Base-by-base conservation (phyloP, 1,284 basidiomycete genomes). In the Austroboletus rostrupii region DNA sequence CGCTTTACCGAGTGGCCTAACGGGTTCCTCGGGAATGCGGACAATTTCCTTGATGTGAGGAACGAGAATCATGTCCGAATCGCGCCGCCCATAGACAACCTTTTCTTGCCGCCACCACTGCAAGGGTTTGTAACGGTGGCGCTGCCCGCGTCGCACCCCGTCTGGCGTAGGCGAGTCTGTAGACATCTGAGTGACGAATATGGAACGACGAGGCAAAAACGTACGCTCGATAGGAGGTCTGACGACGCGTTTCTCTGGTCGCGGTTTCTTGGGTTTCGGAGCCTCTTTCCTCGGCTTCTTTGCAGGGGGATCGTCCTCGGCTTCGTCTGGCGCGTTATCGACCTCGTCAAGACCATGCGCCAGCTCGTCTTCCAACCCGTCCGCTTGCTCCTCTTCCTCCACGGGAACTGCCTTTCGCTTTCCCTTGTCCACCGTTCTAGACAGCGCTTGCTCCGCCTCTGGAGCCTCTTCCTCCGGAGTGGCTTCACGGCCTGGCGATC, bases 91-190 rank as follows among this genome's bases (percentile, higher is more conserved):
- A 60, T 93, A 97, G 8, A 94, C 83, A 23, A 92, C 80, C 54
- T 85, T 87, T 68, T 99, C 96, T 56, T 85, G 83, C n/a, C 92
- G 81, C 97, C 97, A 99, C 72, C 79, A 97, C 37, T 92, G 88
- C 26, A 99, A 74, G 2, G 96, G 97, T 43, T 74, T 72, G 60
- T 84, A 85, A 14, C 85, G 82, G 48, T 79, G 74, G 19, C 95
- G 84, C 43, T 74, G 76, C 29, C 90, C 85, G 42, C 90, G 83
- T 9, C 94, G 85, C 3, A 90, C 73, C 29, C 89, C 90, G 17
- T 83, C 74, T 9, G 76, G 71, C 9, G 59, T 53, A 32, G 54
- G 57, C 45, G 57, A 54, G 47, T 29, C 62, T 61, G 43, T 32
- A 45, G 40, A 29, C 29, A 13, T 33, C 21, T 66, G 32, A 55